Conservation (phyloP, 1,284 basidiomycete genomes). For the Microbotryum lychnidis-dioicae region DNA sequence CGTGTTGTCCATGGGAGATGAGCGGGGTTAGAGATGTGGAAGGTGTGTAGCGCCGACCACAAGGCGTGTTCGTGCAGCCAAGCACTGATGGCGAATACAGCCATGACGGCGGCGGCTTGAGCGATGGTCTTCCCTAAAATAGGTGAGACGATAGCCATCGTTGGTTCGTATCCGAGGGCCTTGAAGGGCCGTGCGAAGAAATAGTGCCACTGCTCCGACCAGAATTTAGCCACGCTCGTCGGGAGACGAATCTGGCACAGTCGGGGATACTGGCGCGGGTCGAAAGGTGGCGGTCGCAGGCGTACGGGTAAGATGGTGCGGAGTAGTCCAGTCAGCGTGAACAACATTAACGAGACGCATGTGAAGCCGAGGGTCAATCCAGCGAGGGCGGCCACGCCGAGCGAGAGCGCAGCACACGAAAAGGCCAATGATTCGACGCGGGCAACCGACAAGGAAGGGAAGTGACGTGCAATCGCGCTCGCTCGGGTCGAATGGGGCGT, state of each 20-base stretch:
- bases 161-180: constrained; percentile 19
- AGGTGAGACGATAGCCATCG: neutral
- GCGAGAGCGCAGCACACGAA: constrained; percentile 9
- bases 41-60: neutral
- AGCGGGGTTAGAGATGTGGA: constrained; percentile 3
- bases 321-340: constrained; percentile 4
- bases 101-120: constrained; percentile 11
- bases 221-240: constrained; percentile 13
- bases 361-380: constrained; percentile 21
- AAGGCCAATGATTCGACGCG: neutral
- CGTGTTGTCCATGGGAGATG: constrained; percentile 8
- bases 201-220: constrained; percentile 24
- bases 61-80: constrained; percentile 27
- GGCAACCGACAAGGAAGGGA: neutral
- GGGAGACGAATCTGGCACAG: constrained; percentile 15
- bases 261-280: constrained; percentile 21
- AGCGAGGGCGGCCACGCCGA: constrained; percentile 19
- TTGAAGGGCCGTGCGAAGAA: constrained; percentile 21
- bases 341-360: constrained; percentile 9
- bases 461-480: neutral
- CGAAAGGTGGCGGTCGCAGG: constrained; percentile 8
- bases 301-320: neutral
- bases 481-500: neutral
- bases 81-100: constrained; percentile 17
- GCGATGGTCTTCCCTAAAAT: constrained; percentile 7